Evolutionary conservation across 768 basidiomycete genomes (phyloP).

Genomic region (Daedaleopsis sinensis): DNA sequence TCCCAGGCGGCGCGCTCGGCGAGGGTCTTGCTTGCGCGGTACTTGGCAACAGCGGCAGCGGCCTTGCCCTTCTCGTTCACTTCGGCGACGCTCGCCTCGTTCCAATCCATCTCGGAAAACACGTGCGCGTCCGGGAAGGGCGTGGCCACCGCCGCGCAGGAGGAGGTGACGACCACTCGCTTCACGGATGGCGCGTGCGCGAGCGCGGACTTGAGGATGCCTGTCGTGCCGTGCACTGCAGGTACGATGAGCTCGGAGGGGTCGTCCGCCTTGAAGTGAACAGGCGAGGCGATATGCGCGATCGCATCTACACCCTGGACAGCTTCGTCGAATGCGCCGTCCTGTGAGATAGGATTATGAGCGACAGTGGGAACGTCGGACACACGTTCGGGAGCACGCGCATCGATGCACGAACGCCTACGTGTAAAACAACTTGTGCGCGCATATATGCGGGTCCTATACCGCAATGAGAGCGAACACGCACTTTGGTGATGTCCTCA

Average conservation of each 20-base stretch:
- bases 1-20: constrained; percentile 65
- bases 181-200: constrained; percentile 50
- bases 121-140: constrained; percentile 27
- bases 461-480: not conserved
- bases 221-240: constrained; percentile 70
- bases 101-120: constrained; percentile 64
- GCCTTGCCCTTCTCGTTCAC: constrained; percentile 53
- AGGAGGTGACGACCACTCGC: constrained; percentile 66
- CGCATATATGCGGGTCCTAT: too few relatives aligned
- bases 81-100: constrained; percentile 46
- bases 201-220: constrained; percentile 60
- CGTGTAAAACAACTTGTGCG: too few relatives aligned
- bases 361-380: too few relatives aligned
- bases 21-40: constrained; percentile 58
- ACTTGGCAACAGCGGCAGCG: constrained; percentile 44
- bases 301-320: constrained; percentile 77
- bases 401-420: too few relatives aligned
- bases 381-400: too few relatives aligned
- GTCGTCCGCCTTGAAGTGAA: constrained; percentile 47
- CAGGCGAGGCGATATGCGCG: constrained; percentile 69
- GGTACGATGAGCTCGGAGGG: constrained; percentile 62
- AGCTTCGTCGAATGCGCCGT: constrained; percentile 77
- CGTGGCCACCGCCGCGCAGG: constrained; percentile 47
- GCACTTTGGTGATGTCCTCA: constrained; percentile 62
- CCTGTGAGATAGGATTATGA: constrained; percentile 37